Percentiles rank a stretch among this genome's conserved stretches.
Conservation (phyloP, 1,284 basidiomycete genomes). For the Ceratobasidium theobromae region DNA sequence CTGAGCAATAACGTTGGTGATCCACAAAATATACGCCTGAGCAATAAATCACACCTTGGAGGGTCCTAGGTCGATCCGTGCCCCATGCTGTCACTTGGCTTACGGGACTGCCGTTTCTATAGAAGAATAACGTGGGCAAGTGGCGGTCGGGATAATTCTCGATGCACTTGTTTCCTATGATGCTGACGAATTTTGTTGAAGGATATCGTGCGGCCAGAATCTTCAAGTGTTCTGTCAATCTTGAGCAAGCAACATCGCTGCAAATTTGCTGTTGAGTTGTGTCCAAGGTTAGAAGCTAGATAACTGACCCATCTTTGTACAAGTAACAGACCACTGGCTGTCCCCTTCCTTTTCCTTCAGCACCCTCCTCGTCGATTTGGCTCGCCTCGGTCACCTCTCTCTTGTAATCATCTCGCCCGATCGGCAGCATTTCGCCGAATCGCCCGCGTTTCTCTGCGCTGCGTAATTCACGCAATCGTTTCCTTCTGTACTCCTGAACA, state of each 20-base stretch:
- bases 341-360: conserved; percentile 56
- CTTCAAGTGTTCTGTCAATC: conserved; percentile 70
- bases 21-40: not conserved
- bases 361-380: conserved; percentile 62
- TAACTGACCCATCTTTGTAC: conserved; percentile 85
- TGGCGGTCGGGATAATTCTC: conserved; percentile 92
- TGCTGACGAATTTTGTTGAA: conserved; percentile 93
- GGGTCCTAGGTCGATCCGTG: conserved; percentile 68
- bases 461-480: conserved; percentile 68
- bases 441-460: conserved; percentile 63
- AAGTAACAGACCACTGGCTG: conserved; percentile 87
- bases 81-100: conserved; percentile 87
- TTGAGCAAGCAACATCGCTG: conserved; percentile 79
- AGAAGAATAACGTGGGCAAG: conserved; percentile 89
- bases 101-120: conserved; percentile 85
- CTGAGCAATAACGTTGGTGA: not conserved
- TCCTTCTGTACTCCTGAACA: conserved; percentile 67
- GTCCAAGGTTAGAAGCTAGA: too few species aligned
- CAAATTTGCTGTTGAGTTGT: conserved; percentile 1
- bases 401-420: conserved; percentile 91
- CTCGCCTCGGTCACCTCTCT: conserved; percentile 94
- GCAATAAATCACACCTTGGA: conserved; percentile 63
- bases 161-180: conserved; percentile 94
- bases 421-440: conserved; percentile 87
- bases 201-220: conserved; percentile 80